These are phyloP conservation scores for Boletus barrowsii DNA, from an alignment of 768 basidiomycete genomes.

Conservation along the genomic window DNA sequence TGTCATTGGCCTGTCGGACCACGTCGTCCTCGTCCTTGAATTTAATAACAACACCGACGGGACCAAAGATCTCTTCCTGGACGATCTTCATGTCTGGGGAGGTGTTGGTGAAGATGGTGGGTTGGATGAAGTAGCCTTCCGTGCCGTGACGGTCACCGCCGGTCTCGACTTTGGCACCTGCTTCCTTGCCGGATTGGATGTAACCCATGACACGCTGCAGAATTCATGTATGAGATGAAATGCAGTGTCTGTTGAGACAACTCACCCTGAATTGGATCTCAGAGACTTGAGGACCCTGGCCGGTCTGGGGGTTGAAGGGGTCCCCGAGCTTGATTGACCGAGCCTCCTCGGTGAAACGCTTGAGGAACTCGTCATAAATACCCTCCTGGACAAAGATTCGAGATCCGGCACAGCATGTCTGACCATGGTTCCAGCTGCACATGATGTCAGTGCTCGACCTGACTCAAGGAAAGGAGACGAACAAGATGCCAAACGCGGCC, in stretches of 20 bases:
- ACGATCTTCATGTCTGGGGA: slow-evolving; percentile 73
- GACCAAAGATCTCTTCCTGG: slow-evolving; percentile 75
- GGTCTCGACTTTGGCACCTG: slow-evolving; percentile 62
- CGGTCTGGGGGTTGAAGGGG: slow-evolving; percentile 56
- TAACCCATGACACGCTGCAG: slow-evolving; percentile 71
- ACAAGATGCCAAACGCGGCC: slow-evolving; percentile 74
- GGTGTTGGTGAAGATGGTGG: slow-evolving; percentile 72
- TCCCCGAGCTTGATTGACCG: slow-evolving; percentile 62
- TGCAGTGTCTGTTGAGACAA: no score
- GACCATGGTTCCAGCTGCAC: slow-evolving; percentile 69
- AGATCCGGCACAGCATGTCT: slow-evolving; percentile 77
- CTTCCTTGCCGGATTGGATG: slow-evolving; percentile 69
- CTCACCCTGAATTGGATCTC: slow-evolving; percentile 69
- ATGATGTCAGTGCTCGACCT: slow-evolving; percentile 17
- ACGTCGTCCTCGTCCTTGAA: slow-evolving; percentile 71
- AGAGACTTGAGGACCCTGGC: slow-evolving; percentile 80
- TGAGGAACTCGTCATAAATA: slow-evolving; percentile 77
- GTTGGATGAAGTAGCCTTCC: slow-evolving; percentile 69
- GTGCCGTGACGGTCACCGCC: slow-evolving; percentile 62
- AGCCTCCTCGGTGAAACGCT: slow-evolving; percentile 53
- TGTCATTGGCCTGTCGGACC: slow-evolving; percentile 78
- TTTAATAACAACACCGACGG: slow-evolving; percentile 72
- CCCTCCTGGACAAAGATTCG: slow-evolving; percentile 77
- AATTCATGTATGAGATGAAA: neutral
- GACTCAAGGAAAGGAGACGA: slow-evolving; percentile 27